phyloP scores from a whole-genome alignment of 768 basidiomycete species.

The Hirschioporus abietinus region DNA sequence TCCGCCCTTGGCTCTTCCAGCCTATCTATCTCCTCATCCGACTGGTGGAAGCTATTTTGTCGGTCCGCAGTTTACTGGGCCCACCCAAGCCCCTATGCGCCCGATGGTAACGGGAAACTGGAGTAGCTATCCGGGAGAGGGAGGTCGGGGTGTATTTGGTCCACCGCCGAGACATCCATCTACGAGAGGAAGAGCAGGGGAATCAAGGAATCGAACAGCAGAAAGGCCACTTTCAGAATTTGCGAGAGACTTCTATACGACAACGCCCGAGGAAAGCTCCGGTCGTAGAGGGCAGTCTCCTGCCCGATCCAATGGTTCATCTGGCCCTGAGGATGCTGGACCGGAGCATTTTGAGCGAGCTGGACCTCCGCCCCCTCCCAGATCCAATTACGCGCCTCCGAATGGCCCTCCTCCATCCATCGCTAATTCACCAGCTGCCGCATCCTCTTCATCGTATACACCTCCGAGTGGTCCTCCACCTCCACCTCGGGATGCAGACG shows the following conservation, averaged over 20 bases:
- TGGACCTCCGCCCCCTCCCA: slow-evolving; percentile 4
- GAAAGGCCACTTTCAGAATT: slow-evolving; percentile 41
- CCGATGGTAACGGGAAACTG: background rate
- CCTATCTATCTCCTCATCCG: slow-evolving; percentile 11
- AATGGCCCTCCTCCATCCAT: slow-evolving; percentile 19
- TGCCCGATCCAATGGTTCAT: background rate
- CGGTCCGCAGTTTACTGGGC: background rate
- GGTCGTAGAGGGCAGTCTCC: background rate
- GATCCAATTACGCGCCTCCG: slow-evolving; percentile 27
- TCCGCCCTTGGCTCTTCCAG: slow-evolving; percentile 2
- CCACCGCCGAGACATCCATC: slow-evolving; percentile 10
- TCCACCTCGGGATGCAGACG: slow-evolving; percentile 28
- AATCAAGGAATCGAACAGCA: background rate
- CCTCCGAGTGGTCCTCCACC: slow-evolving; percentile 6
- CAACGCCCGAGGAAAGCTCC: slow-evolving; percentile 27
- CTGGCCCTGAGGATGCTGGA: background rate
- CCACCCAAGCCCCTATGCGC: background rate
- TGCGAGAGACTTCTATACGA: slow-evolving; percentile 58
- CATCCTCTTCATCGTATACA: slow-evolving; percentile 11
- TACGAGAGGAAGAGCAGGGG: background rate
- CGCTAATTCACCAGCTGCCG: background rate
- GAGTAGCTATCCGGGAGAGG: slow-evolving; percentile 11
- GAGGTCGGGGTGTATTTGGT: background rate
- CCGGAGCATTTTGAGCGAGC: background rate
- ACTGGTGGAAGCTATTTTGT: slow-evolving; percentile 4